phyloP scores from a whole-genome alignment of 208 protist species.

The Leishmania tropica region DNA sequence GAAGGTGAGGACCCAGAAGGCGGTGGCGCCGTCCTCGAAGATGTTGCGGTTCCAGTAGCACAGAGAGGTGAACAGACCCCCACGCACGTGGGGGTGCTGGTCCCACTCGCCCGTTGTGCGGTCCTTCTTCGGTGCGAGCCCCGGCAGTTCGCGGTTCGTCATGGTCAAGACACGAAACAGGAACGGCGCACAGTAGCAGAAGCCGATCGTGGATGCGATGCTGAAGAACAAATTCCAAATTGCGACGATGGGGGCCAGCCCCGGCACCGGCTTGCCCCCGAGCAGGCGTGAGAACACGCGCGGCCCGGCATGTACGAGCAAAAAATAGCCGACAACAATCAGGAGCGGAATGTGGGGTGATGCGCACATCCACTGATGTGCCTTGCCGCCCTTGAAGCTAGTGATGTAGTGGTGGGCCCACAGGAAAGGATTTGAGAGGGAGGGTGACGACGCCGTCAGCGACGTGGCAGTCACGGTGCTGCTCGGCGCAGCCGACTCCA shows the following conservation, averaged over 20 bases:
- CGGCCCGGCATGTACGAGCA: slow-evolving; percentile 47
- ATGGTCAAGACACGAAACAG: slow-evolving; percentile 35
- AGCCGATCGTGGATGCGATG: slow-evolving; percentile 59
- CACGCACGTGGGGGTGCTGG: slow-evolving; percentile 32
- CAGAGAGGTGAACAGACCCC: slow-evolving; percentile 55
- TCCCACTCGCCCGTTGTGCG: slow-evolving; percentile 29
- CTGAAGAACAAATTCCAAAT: slow-evolving; percentile 83
- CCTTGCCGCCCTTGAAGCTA: slow-evolving; percentile 33
- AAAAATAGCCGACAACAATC: slow-evolving; percentile 32
- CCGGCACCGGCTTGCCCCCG: slow-evolving; percentile 7
- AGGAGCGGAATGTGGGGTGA: slow-evolving; percentile 37
- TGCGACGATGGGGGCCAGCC: slow-evolving; percentile 35
- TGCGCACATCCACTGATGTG: slow-evolving; percentile 36
- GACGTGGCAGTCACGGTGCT: background rate
- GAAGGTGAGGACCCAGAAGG: slow-evolving; percentile 76
- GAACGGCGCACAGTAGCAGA: slow-evolving; percentile 52
- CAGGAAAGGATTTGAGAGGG: background rate
- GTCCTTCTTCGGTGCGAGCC: slow-evolving; percentile 33
- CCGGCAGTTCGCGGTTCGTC: slow-evolving; percentile 29
- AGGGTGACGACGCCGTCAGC: background rate
- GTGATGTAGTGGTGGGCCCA: slow-evolving; percentile 19
- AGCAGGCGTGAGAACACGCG: slow-evolving; percentile 10
- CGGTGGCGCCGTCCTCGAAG: slow-evolving; percentile 50
- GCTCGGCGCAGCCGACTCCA: background rate
- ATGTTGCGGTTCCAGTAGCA: slow-evolving; percentile 58